Conservation (phyloP, 2,329 filamentous ascomycete species). For the Botryotinia convoluta region DNA sequence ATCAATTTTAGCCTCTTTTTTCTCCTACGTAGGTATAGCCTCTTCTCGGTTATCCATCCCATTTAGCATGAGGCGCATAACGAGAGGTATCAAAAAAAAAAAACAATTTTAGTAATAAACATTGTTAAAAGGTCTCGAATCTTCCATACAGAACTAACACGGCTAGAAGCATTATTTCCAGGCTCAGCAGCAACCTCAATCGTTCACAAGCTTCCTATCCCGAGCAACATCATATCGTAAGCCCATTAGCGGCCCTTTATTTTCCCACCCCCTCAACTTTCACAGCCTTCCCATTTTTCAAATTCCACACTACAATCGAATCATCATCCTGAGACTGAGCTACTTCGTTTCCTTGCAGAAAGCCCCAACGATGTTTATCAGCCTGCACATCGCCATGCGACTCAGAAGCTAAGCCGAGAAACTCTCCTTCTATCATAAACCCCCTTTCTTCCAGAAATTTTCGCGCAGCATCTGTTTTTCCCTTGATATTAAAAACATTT, state of each 20-base stretch:
- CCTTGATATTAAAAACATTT: not conserved
- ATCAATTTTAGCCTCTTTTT: too few species aligned
- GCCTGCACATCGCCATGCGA: not conserved
- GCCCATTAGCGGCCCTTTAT: not conserved
- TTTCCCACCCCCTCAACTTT: not conserved
- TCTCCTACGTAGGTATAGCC: too few species aligned
- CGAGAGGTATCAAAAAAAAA: not conserved
- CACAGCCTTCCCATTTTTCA: not conserved
- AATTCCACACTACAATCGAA: not conserved
- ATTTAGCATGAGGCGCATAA: not conserved
- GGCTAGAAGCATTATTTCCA: not conserved
- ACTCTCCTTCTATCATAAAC: not conserved
- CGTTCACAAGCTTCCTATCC: not conserved
- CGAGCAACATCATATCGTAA: not conserved
- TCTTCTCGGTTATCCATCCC: too few species aligned
- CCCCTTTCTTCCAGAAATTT: not conserved
- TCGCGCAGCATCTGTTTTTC: not conserved
- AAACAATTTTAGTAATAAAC: not conserved
- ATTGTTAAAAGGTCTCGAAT: not conserved
- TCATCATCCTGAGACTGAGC: not conserved
- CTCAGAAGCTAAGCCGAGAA: not conserved
- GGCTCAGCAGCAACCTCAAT: not conserved
- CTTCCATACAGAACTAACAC: rapidly evolving
- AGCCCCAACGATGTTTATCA: not conserved
- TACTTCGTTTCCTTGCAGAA: not conserved